phyloP scores from a whole-genome alignment of 2,329 filamentous ascomycete species.

The Colletotrichum tamarilloi region DNA sequence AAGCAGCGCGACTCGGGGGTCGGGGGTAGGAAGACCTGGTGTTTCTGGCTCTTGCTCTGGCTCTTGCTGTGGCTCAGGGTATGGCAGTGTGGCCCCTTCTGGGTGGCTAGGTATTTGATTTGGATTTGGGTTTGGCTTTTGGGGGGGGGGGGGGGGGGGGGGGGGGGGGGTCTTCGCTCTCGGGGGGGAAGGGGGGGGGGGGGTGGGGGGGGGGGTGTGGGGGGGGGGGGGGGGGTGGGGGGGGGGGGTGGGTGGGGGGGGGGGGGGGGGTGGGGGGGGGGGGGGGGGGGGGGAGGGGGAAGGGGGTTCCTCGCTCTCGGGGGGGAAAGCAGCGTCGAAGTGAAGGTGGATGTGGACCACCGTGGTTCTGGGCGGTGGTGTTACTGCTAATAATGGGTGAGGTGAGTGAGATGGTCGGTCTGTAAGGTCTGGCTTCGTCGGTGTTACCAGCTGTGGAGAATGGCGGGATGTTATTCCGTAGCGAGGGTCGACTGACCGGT shows the following conservation, averaged over 20 bases:
- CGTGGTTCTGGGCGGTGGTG: neutral
- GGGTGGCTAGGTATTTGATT: neutral
- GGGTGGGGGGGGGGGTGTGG: no score
- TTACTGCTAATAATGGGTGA: neutral
- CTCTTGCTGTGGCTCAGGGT: neutral
- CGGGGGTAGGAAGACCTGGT: slow-evolving; percentile 4
- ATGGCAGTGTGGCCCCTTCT: neutral
- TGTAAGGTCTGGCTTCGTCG: slow-evolving; percentile 29
- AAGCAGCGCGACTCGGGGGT: slow-evolving; percentile 25
- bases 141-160: neutral
- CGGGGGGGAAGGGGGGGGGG: no score
- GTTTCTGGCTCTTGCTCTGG: neutral
- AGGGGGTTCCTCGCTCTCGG: neutral
- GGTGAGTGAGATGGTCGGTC: neutral
- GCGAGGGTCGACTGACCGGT: slow-evolving; percentile 3
- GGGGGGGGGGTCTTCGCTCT: neutral
- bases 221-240: no score
- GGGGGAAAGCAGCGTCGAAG: neutral
- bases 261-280: neutral
- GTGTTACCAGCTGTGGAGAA: slow-evolving; percentile 18
- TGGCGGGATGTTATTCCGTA: slow-evolving; percentile 5
- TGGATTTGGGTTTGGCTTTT: slow-evolving; percentile 20
- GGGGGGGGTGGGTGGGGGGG: no score
- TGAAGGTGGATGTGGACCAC: neutral
- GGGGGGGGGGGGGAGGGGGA: neutral